Evolutionary conservation across 768 basidiomycete genomes (phyloP).

Genomic region (Auricularia sp.): DNA sequence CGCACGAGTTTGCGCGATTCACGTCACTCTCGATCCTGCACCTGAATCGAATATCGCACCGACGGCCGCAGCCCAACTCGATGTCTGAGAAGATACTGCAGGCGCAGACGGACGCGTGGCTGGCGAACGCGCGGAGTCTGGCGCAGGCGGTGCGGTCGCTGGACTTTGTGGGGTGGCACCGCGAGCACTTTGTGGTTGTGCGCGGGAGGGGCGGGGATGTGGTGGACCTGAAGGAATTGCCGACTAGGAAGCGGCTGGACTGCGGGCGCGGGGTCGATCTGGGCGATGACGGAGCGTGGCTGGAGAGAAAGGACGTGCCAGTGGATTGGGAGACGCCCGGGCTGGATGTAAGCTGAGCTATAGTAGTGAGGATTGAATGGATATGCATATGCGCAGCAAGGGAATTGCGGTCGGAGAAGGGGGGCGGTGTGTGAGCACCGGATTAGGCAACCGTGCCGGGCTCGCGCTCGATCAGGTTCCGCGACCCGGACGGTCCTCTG

Average conservation of each 20-base stretch:
- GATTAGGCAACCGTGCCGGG: too few relatives aligned
- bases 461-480: too few relatives aligned
- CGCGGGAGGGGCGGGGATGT: slow-evolving; percentile 18
- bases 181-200: slow-evolving; percentile 59
- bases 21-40: slow-evolving; percentile 49
- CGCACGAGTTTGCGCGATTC: slow-evolving; percentile 37
- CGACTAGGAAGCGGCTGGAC: slow-evolving; percentile 45
- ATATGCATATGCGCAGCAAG: neutral
- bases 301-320: slow-evolving; percentile 66
- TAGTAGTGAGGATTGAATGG: neutral
- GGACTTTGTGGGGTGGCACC: slow-evolving; percentile 67
- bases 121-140: slow-evolving; percentile 39
- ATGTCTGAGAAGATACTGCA: slow-evolving; percentile 52
- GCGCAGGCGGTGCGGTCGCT: slow-evolving; percentile 40
- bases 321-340: slow-evolving; percentile 64
- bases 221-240: slow-evolving; percentile 49
- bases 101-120: slow-evolving; percentile 49
- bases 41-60: slow-evolving; percentile 36
- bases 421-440: too few relatives aligned
- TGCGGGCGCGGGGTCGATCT: slow-evolving; percentile 60
- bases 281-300: slow-evolving; percentile 54
- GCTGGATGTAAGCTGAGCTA: slow-evolving; percentile 17
- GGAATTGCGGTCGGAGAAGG: neutral
- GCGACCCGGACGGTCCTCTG: too few relatives aligned
- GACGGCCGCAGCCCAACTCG: slow-evolving; percentile 38